phyloP scores from a whole-genome alignment of 106 monocot species.

The Dendrobium officinale region DNA sequence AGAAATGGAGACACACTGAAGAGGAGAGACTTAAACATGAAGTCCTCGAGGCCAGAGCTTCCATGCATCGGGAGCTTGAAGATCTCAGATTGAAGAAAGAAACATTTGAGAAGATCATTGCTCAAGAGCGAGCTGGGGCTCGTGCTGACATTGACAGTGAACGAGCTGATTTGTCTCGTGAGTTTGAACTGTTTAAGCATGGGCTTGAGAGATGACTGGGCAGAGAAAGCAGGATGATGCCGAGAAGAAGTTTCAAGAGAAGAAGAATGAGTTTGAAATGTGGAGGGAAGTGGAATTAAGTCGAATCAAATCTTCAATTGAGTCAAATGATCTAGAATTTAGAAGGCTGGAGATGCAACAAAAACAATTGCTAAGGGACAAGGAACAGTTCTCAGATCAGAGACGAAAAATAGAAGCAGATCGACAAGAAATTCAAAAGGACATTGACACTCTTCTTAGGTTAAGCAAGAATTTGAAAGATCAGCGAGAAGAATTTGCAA shows the following conservation, averaged over 20 bases:
- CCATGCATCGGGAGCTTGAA: conserved; percentile 47
- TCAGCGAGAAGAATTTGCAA: conserved; percentile 61
- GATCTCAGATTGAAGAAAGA: conserved; percentile 59
- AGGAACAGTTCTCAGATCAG: conserved; percentile 29
- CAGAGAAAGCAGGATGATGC: conserved; percentile 35
- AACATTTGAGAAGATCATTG: conserved; percentile 59
- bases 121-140: conserved; percentile 39
- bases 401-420: conserved; percentile 60
- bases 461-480: conserved; percentile 70
- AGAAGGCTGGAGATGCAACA: conserved; percentile 55
- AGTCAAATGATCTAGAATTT: conserved; percentile 39
- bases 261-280: conserved; percentile 45
- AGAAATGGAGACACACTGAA: conserved; percentile 57
- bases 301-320: conserved; percentile 38
- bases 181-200: conserved; percentile 44
- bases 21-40: conserved; percentile 56
- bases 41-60: conserved; percentile 20
- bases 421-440: conserved; percentile 68
- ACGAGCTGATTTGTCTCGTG: conserved; percentile 39
- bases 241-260: conserved; percentile 38
- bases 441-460: conserved; percentile 56
- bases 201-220: conserved; percentile 59
- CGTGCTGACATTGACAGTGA: conserved; percentile 43
- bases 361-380: conserved; percentile 52
- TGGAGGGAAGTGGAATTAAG: conserved; percentile 39